A percentile compares a stretch with the other conserved stretches of the same genome.
Conservation (phyloP, 2,329 filamentous ascomycete genomes). For the Ramularia endophylla region DNA sequence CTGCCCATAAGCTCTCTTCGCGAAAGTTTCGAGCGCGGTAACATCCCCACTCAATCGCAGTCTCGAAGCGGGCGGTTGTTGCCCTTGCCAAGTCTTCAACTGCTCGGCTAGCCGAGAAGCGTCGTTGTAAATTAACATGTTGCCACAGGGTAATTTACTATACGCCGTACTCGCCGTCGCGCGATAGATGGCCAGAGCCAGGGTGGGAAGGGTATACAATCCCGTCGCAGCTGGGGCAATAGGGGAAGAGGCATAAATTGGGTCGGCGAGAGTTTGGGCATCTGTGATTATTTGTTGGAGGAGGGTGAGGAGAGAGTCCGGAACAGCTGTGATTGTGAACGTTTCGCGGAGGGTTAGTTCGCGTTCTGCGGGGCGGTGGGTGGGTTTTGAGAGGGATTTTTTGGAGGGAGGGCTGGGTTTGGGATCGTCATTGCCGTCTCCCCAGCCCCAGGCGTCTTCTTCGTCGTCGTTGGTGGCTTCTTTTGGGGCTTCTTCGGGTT, state of each 20-base stretch:
- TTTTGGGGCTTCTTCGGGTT: constrained; percentile 11
- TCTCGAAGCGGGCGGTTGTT: constrained; percentile 36
- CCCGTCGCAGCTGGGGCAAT: constrained; percentile 63
- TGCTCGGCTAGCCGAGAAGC: constrained; percentile 52
- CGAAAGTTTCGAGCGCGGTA: constrained; percentile 52
- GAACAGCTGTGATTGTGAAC: constrained; percentile 84
- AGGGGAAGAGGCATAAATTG: constrained; percentile 43
- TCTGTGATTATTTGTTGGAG: constrained; percentile 49
- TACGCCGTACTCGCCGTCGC: constrained; percentile 73
- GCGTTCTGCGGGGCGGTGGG: constrained; percentile 22
- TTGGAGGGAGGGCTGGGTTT: constrained; percentile 24
- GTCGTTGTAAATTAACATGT: constrained; percentile 63
- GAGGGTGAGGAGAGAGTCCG: constrained; percentile 66
- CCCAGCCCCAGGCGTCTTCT: constrained; percentile 78
- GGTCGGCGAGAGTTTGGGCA: constrained; percentile 49
- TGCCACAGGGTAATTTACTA: constrained; percentile 50
- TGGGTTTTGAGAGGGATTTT: constrained; percentile 20
- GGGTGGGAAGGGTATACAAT: constrained; percentile 65
- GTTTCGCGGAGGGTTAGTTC: constrained; percentile 69
- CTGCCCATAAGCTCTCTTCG: constrained; percentile 54
- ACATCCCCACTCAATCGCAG: constrained; percentile 50
- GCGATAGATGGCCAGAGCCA: constrained; percentile 71
- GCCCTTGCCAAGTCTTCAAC: constrained; percentile 44
- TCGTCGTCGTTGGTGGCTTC: constrained; percentile 32
- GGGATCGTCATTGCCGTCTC: constrained; percentile 56